Evolutionary conservation across 2,329 filamentous ascomycete species (phyloP).

Genomic region (Cryphonectria nitschkei): DNA sequence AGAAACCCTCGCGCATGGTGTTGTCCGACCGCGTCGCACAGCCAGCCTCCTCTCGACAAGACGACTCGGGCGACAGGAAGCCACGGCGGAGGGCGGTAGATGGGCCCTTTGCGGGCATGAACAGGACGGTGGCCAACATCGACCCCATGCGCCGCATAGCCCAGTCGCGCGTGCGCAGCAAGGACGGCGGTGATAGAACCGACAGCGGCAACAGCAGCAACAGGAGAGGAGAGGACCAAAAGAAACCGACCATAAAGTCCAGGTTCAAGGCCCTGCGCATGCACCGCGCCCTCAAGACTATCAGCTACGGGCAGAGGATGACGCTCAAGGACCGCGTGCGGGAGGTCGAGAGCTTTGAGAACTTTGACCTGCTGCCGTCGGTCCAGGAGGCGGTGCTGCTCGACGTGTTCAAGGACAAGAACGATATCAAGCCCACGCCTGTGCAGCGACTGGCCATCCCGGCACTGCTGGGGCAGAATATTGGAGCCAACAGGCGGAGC

Average conservation of each 20-base stretch:
- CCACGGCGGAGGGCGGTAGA: conserved; percentile 44
- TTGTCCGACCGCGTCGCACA: conserved; percentile 58
- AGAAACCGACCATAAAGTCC: not conserved
- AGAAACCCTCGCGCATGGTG: conserved; percentile 59
- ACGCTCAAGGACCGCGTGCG: conserved; percentile 60
- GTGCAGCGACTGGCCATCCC: conserved; percentile 91
- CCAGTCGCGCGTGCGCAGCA: conserved; percentile 32
- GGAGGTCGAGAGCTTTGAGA: conserved; percentile 76
- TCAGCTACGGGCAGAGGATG: conserved; percentile 72
- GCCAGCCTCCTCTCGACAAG: conserved; percentile 39
- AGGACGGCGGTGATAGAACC: conserved; percentile 14
- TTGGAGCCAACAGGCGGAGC: conserved; percentile 40
- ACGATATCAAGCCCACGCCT: conserved; percentile 80
- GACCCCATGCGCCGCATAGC: conserved; percentile 32
- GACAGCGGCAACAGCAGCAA: too few species aligned
- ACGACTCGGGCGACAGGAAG: conserved; percentile 40
- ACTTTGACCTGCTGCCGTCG: conserved; percentile 74
- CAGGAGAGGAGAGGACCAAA: not conserved
- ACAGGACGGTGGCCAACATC: conserved; percentile 53
- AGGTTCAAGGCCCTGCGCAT: conserved; percentile 87
- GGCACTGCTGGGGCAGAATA: conserved; percentile 66
- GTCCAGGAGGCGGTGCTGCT: conserved; percentile 72
- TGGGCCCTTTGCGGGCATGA: conserved; percentile 61
- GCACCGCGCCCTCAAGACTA: conserved; percentile 76
- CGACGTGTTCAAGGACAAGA: conserved; percentile 75